phyloP scores from a whole-genome alignment of 2,329 filamentous ascomycete genomes.

The Lachnellula occidentalis region DNA sequence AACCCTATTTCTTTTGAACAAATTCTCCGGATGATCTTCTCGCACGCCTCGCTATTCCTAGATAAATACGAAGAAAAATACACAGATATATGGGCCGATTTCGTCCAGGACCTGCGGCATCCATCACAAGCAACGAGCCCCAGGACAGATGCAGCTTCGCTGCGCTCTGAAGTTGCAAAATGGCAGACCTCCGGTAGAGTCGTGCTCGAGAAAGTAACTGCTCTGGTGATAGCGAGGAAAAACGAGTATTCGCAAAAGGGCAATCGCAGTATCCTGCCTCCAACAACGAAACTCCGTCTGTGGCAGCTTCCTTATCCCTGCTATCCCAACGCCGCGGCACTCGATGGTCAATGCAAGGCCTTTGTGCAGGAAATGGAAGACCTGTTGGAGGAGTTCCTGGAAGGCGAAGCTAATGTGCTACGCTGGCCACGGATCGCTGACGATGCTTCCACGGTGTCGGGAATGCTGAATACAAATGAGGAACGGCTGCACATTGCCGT shows the following conservation, averaged over 20 bases:
- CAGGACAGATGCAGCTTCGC: neutral
- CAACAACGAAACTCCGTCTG: constrained; percentile 2
- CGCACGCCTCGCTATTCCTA: constrained; percentile 9
- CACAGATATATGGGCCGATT: constrained; percentile 5
- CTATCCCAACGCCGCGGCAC: neutral
- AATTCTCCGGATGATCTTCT: constrained; percentile 4
- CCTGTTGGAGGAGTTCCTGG: constrained; percentile 1
- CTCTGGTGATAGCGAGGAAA: constrained; percentile 1
- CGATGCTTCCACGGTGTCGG: constrained; percentile 2
- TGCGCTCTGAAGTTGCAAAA: neutral
- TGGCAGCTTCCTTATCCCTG: constrained; percentile 12
- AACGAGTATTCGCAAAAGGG: neutral
- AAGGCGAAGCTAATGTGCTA: constrained; percentile 3
- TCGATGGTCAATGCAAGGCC: constrained; percentile 2
- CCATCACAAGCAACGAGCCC: neutral
- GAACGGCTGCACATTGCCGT: constrained; percentile 7
- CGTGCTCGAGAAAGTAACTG: constrained; percentile 5
- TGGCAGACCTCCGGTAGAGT: constrained; percentile 6
- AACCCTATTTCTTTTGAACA: constrained; percentile 6
- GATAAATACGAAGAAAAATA: constrained; percentile 6
- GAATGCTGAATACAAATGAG: constrained; percentile 4
- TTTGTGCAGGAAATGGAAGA: constrained; percentile 5
- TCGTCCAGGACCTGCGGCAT: constrained; percentile 5
- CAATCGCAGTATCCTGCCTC: constrained; percentile 4
- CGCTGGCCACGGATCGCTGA: constrained; percentile 8